Conservation (phyloP, 164 flowering plant species). For the Vitis amurensis region DNA sequence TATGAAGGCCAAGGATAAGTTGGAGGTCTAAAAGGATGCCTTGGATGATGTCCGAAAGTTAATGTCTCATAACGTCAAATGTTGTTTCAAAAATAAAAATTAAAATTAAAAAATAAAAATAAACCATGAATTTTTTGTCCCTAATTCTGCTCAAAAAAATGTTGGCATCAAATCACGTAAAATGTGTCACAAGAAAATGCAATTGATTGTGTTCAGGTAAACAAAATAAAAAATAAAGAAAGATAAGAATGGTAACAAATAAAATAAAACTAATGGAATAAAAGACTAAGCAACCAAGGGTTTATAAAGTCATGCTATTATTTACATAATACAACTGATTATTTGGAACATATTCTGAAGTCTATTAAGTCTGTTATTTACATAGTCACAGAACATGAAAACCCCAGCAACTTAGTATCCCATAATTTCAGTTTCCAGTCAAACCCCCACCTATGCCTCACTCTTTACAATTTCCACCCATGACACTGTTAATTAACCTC, state of each 20-base stretch:
- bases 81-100: too few relatives aligned
- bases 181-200: too few relatives aligned
- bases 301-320: conserved; percentile 11
- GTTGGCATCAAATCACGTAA: too few relatives aligned
- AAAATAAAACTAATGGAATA: conserved; percentile 1
- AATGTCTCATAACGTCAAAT: neutral
- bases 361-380: conserved; percentile 21
- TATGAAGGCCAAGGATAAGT: too few relatives aligned
- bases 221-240: too few relatives aligned
- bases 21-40: conserved; percentile 11
- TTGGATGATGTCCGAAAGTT: conserved; percentile 3
- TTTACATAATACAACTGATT: conserved; percentile 23
- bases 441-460: conserved; percentile 12
- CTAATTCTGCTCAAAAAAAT: too few relatives aligned
- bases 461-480: conserved; percentile 22
- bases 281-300: neutral
- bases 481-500: conserved; percentile 35
- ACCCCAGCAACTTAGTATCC: conserved; percentile 17
- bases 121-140: too few relatives aligned
- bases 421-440: conserved; percentile 22
- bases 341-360: conserved; percentile 3
- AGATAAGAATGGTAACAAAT: neutral
- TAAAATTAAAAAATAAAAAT: too few relatives aligned
- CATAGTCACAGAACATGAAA: conserved; percentile 19
- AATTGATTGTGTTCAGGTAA: too few relatives aligned